Evolutionary conservation across 148 eudicot genomes (phyloP), one percentile per base, ranked within the genome.

Genomic region (Amaranthus palmeri): DNA sequence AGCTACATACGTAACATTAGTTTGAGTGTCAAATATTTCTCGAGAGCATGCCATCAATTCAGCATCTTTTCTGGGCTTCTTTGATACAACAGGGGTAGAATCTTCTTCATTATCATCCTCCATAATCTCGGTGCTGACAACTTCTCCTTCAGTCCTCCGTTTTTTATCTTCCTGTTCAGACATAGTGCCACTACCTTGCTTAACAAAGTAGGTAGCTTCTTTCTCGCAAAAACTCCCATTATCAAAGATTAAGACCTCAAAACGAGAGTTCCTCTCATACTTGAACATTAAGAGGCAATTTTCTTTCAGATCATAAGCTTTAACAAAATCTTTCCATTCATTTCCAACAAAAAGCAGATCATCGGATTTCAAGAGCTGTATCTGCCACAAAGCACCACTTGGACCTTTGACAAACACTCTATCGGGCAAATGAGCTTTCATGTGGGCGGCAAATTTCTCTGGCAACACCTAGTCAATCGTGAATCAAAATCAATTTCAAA

Each of bases 301-400:
- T 72, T 78, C 78, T 49, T 81, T 52, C 40, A 87, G 72, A 44
- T 67, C 69, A 78, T 81, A 64, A 67, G 75, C 80, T 71, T 75
- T 68, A n/a, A 81, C 83, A 70, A 85, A 87, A 14, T 72, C 72
- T 70, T 80, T 76, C 91, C 91, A 87, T 50, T 84, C 91, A 48
- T 62, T 50, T 75, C 71, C 73, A 56, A 74, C 66, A 60, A 83
- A 65, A 50, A 73, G 58, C 25, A 61, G 72, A 41, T 67, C 74
- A 25, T 76, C 87, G 15, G 54, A 66, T 76, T 72, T 70, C 15
- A 49, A 61, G 51, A 87, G n/a, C 7, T 68, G 76, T 15, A 85
- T 76, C 48, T 76, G 68, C 88, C 88, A 87, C 36, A 56, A 42
- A 14, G 61, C 42, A 47, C 83, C 85, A 83, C 83, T 87, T 2